phyloP scores from a whole-genome alignment of 306 rosid species.

The Carpinus fangiana region DNA sequence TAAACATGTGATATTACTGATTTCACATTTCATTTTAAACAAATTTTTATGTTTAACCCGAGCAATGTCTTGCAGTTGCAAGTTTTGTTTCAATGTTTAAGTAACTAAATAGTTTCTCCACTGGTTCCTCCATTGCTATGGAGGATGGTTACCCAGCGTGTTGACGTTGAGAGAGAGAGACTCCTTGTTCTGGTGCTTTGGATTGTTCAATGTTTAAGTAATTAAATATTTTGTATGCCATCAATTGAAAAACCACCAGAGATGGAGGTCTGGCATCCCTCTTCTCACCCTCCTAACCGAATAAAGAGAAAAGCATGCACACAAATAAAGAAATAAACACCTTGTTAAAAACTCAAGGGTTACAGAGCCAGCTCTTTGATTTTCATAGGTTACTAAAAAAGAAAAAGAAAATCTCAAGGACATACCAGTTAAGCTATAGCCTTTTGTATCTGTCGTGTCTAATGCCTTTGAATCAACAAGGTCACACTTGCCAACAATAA shows the following conservation, averaged over 20 bases:
- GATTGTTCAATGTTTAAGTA: too few relatives aligned
- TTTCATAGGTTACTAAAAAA: neutral
- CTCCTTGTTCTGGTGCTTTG: too few relatives aligned
- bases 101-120: neutral
- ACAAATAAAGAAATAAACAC: neutral
- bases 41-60: neutral
- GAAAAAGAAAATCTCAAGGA: neutral
- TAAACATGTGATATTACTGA: neutral
- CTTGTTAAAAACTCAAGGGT: neutral
- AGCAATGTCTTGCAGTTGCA: neutral
- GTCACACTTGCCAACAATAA: constrained; percentile 66
- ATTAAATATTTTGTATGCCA: neutral
- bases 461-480: constrained; percentile 33
- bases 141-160: neutral
- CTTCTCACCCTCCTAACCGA: neutral
- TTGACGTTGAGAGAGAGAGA: neutral
- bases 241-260: neutral
- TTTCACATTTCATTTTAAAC: neutral
- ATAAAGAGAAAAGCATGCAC: neutral
- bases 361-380: neutral
- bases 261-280: neutral
- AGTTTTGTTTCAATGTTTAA: neutral
- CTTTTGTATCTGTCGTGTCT: constrained; percentile 43
- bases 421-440: constrained; percentile 47
- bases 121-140: neutral